These are phyloP conservation scores for Kurtzmaniella quercitrusa DNA, from an alignment of 1,139 yeast species.

Conservation along the genomic window DNA sequence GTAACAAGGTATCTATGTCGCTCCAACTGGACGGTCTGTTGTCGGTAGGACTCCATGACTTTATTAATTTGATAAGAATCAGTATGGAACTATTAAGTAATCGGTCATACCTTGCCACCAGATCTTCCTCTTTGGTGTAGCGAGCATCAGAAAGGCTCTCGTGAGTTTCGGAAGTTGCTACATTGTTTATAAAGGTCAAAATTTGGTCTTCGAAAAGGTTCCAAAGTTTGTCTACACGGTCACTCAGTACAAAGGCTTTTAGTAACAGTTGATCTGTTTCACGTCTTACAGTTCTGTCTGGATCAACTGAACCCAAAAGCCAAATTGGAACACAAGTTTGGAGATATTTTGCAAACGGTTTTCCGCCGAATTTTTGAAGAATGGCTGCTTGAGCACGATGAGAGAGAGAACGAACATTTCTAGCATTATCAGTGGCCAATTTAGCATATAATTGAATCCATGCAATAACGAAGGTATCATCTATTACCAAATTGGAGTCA, in stretches of 20 bases:
- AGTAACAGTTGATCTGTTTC: constrained; percentile 46
- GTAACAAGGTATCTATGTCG: background rate
- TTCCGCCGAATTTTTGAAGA: constrained; percentile 54
- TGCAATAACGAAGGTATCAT: constrained; percentile 52
- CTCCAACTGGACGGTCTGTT: background rate
- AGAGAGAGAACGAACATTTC: constrained; percentile 54
- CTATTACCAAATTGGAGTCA: constrained; percentile 13
- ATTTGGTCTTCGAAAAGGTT: constrained; percentile 52
- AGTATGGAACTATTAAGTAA: constrained; percentile 50
- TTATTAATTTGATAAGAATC: constrained; percentile 42
- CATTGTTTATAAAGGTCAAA: constrained; percentile 49
- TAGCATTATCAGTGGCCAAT: constrained; percentile 65
- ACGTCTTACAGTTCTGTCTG: constrained; percentile 56
- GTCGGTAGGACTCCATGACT: background rate
- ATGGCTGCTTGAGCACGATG: constrained; percentile 61
- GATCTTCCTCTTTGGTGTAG: constrained; percentile 63
- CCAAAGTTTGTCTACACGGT: constrained; percentile 61
- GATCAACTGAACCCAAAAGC: constrained; percentile 67
- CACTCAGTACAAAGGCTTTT: constrained; percentile 54
- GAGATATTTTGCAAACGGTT: constrained; percentile 55
- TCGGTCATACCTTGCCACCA: constrained; percentile 62
- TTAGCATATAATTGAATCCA: constrained; percentile 87
- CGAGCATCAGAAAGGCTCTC: constrained; percentile 74
- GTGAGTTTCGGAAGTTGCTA: constrained; percentile 52
- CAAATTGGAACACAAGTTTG: constrained; percentile 70